Evolutionary conservation across 2,329 filamentous ascomycete genomes (phyloP), one percentile per base, ranked within the genome.

Genomic region (Verticillium alfalfae): DNA sequence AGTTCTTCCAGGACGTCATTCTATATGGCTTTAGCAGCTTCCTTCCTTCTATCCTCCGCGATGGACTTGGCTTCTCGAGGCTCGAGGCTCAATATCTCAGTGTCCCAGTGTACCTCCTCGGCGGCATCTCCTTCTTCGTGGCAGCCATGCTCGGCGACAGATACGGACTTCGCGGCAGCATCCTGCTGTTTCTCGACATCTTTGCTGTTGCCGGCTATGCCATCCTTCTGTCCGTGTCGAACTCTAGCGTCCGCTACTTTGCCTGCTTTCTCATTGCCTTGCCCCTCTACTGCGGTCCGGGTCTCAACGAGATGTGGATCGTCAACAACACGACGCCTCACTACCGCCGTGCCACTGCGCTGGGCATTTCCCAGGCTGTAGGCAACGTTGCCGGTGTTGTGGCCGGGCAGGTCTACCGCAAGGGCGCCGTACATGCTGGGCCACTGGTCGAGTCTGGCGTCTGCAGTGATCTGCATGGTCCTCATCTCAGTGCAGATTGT

Each of bases 21-120:
- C 72, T 82, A 0, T 85, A 84, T 66, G 83, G 82, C 13, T 84
- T 85, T 68, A 80, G 77, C 64, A 85, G 81, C 15, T 86, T 86
- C 67, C 70, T 85, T 5, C 84, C 84, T 2, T 79, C 79, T 1
- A 86, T 87, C 63, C 73, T 86, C 55, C 73, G 76, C 55, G 52
- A 56, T 18, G 75, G 74, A 22, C 79, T 84, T 68, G 81, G 82
- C 4, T 84, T 82, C 67, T 70, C 74, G 39, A 75, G 74, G 12
- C 71, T 84, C 16, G 72, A 80, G 66, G 78, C 79, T 12, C 81
- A 86, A 60, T 79, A 81, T 34, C 71, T 85, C 31, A 85, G 81
- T 3, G 80, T 85, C 1, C 83, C 83, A 0, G 81, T 85, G 15
- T 85, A 83, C 64, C 68, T 83, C 13, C 77, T 79, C 62, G 81